Conservation (phyloP, 148 eudicot species). For the Vaccinium macrocarpon region DNA sequence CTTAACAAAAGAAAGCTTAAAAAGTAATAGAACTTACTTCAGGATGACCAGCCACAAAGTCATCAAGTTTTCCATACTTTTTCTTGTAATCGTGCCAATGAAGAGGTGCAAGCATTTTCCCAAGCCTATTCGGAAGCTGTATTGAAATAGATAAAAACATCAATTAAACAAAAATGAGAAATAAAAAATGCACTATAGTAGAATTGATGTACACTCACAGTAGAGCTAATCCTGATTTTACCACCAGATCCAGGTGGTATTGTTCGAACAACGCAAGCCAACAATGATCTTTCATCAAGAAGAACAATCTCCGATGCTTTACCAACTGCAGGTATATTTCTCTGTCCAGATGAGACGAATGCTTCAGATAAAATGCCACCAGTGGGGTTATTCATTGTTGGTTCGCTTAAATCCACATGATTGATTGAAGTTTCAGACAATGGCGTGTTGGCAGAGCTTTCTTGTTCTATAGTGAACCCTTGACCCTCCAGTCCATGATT, state of each 20-base stretch:
- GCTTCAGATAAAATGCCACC: slow-evolving; percentile 37
- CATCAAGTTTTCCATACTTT: slow-evolving; percentile 91
- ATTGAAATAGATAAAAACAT: slow-evolving; percentile 1
- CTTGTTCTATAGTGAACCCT: slow-evolving; percentile 34
- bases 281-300: slow-evolving; percentile 77
- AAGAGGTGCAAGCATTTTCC: slow-evolving; percentile 94
- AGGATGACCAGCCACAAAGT: slow-evolving; percentile 85
- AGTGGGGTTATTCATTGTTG: slow-evolving; percentile 30
- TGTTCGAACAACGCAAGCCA: slow-evolving; percentile 86
- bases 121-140: slow-evolving; percentile 96
- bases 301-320: slow-evolving; percentile 47
- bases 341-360: slow-evolving; percentile 42
- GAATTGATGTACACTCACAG: slow-evolving; percentile 43
- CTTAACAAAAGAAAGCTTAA: neutral
- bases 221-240: slow-evolving; percentile 81
- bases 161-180: neutral
- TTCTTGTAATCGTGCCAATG: slow-evolving; percentile 96
- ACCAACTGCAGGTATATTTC: slow-evolving; percentile 32
- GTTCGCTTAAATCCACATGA: slow-evolving; percentile 36
- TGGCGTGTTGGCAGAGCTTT: slow-evolving; percentile 38
- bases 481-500: slow-evolving; percentile 40
- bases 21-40: slow-evolving; percentile 52
- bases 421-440: slow-evolving; percentile 43
- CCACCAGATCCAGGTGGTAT: slow-evolving; percentile 88
- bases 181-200: neutral